Conservation (phyloP, 1,284 basidiomycete species). For the Takashimella koratensis region DNA sequence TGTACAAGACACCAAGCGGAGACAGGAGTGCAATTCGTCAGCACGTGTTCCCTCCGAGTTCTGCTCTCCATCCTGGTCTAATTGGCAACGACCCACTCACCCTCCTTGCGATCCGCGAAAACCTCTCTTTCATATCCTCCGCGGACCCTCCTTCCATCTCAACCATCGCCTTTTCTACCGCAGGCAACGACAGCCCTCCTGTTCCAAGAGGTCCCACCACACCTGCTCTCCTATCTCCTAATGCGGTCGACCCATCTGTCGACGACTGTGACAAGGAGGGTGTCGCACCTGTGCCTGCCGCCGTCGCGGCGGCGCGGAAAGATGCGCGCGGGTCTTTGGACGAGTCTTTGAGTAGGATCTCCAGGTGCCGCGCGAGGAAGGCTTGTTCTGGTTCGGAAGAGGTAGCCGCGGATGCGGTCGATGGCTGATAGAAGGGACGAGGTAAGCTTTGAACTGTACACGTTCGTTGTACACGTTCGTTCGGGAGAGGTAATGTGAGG, state of each 20-base stretch:
- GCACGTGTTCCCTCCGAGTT: too few species aligned
- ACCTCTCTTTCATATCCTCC: conserved; percentile 41
- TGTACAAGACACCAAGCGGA: too few species aligned
- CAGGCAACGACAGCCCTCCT: conserved; percentile 74
- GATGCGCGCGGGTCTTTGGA: conserved; percentile 82
- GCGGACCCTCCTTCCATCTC: conserved; percentile 69
- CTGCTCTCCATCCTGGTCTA: not conserved
- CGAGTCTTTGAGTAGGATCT: conserved; percentile 79
- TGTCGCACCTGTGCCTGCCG: conserved; percentile 2
- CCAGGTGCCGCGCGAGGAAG: conserved; percentile 82
- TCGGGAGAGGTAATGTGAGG: too few species aligned
- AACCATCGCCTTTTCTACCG: conserved; percentile 74
- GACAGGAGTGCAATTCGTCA: too few species aligned
- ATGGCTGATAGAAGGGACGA: not conserved
- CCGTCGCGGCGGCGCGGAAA: conserved; percentile 63
- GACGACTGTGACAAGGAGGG: not conserved
- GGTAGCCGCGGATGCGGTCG: conserved; percentile 15
- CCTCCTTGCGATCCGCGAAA: conserved; percentile 35
- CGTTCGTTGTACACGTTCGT: too few species aligned
- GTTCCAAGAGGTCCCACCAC: conserved; percentile 86
- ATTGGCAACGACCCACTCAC: conserved; percentile 13
- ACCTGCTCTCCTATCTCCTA: conserved; percentile 23
- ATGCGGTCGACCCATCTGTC: not conserved
- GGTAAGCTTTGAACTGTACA: not conserved
- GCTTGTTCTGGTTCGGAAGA: conserved; percentile 65